Evolutionary conservation across 1,284 basidiomycete genomes (phyloP).

Genomic region (Inonotus obliquus): DNA sequence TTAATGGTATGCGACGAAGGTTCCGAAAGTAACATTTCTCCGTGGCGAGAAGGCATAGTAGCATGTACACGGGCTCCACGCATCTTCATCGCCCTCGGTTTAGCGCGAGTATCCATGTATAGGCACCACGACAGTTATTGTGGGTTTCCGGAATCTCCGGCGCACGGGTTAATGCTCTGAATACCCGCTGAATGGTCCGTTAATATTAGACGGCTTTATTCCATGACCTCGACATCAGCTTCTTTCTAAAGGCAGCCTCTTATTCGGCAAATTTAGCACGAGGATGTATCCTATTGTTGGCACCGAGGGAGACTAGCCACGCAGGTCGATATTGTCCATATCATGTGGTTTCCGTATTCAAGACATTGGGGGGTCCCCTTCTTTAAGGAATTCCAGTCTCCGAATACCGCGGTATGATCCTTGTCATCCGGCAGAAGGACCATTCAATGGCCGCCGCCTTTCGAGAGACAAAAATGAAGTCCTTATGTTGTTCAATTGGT

Average conservation of each 20-base stretch:
- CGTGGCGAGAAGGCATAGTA: not conserved
- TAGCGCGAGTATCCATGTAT: not conserved
- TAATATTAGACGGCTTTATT: not conserved
- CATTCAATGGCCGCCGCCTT: too few species aligned
- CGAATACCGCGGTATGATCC: too few species aligned
- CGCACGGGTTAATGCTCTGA: not conserved
- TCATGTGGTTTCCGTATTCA: not conserved
- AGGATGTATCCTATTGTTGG: not conserved
- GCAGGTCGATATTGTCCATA: constrained; percentile 17
- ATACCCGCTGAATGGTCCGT: not conserved
- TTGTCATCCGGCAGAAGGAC: too few species aligned
- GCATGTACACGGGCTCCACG: not conserved
- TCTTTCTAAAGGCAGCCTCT: not conserved
- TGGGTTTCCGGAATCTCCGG: not conserved
- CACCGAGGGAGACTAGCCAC: not conserved
- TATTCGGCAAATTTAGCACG: not conserved
- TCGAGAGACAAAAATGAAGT: too few species aligned
- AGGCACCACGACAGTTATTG: not conserved
- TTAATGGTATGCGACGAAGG: not conserved
- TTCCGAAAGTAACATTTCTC: not conserved
- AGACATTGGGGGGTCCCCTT: not conserved
- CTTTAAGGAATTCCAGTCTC: not conserved
- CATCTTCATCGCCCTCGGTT: too few species aligned
- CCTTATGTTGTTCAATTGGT: too few species aligned
- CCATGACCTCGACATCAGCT: not conserved